These are phyloP conservation scores for Trichoderma sp. DNA, from an alignment of 2,329 filamentous ascomycete species.

Conservation along the genomic window DNA sequence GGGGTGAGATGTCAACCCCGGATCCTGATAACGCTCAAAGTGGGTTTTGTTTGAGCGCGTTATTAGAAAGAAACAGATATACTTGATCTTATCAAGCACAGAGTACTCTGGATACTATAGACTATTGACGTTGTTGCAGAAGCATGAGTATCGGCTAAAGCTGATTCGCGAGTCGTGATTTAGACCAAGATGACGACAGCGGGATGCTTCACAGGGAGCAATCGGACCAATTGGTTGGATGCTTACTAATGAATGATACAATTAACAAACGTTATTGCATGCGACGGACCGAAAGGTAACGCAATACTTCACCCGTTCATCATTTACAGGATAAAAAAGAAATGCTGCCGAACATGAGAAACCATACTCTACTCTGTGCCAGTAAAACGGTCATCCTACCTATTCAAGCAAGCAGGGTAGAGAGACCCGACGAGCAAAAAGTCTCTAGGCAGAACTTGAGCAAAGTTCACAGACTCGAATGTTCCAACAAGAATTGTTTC, in stretches of 20 bases:
- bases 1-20: not conserved
- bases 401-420: not conserved
- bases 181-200: constrained; percentile 12
- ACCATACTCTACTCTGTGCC: not conserved
- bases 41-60: not conserved
- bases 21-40: not conserved
- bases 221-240: not conserved
- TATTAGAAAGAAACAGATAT: not conserved
- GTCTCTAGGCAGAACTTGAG: not conserved
- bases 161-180: constrained; percentile 14
- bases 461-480: rapidly evolving
- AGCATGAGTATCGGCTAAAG: not conserved
- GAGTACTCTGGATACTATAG: not conserved
- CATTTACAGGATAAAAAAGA: not conserved
- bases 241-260: not conserved
- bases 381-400: not conserved
- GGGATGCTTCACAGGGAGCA: not conserved
- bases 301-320: not conserved
- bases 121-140: not conserved
- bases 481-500: not conserved
- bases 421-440: not conserved
- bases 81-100: not conserved
- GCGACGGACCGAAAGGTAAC: not conserved
- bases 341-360: not conserved
- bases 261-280: not conserved